Evolutionary conservation across 345 rosid species (phyloP).

Genomic region (Populus ilicifolia): DNA sequence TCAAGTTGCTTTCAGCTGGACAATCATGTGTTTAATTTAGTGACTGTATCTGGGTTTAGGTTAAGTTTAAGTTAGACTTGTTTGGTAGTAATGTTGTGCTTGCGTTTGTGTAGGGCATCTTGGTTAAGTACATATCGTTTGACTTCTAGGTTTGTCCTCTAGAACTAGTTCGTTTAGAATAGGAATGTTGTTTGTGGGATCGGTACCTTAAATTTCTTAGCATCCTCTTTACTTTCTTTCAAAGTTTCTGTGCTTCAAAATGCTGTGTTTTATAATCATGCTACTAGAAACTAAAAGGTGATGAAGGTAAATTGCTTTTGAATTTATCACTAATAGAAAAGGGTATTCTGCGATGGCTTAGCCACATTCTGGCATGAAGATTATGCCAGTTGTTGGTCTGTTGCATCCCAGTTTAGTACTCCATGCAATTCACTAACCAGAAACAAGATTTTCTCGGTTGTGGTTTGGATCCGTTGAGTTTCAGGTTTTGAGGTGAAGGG

Average conservation of each 20-base stretch:
- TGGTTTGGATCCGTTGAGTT: not conserved
- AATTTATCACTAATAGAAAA: not conserved
- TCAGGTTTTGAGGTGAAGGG: not conserved
- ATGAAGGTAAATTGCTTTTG: too few species aligned
- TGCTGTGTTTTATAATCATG: not conserved
- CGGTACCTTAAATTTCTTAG: not conserved
- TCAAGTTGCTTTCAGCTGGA: not conserved
- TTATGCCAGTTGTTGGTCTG: not conserved
- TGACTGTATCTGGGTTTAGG: slow-evolving; percentile 10
- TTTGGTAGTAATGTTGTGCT: not conserved
- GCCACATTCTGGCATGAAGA: not conserved
- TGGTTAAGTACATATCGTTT: slow-evolving; percentile 23
- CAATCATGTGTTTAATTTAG: not conserved
- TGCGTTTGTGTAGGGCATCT: slow-evolving; percentile 3
- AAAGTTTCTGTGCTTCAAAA: not conserved
- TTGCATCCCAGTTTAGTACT: not conserved
- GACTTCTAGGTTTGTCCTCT: slow-evolving; percentile 18
- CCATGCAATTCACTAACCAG: not conserved
- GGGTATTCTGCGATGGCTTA: not conserved
- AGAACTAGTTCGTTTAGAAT: slow-evolving; percentile 2
- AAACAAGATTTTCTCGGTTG: not conserved
- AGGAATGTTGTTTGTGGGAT: not conserved
- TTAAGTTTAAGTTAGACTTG: not conserved
- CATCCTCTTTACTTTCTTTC: not conserved
- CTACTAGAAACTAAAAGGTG: not conserved